phyloP scores from a whole-genome alignment of 1,284 basidiomycete genomes.

The Naganishia sp. region DNA sequence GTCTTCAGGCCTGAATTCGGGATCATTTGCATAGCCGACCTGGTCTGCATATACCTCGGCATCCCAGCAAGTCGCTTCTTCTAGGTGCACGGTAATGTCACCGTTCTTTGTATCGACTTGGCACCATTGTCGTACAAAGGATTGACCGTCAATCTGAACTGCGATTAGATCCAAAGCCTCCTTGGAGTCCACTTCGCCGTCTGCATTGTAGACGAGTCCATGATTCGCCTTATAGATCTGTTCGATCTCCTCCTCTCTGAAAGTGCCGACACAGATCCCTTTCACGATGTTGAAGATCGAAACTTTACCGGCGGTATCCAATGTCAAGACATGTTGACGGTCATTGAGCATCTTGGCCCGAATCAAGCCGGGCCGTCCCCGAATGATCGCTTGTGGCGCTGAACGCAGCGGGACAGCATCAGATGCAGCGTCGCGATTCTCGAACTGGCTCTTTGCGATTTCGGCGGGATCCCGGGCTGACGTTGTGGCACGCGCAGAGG shows the following conservation, averaged over 20 bases:
- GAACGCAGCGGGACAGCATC: constrained; percentile 70
- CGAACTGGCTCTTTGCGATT: constrained; percentile 62
- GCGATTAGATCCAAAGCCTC: constrained; percentile 85
- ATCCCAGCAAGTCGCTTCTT: constrained; percentile 79
- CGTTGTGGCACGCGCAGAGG: not conserved
- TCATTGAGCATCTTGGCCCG: constrained; percentile 84
- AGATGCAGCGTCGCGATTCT: constrained; percentile 75
- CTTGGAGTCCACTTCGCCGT: constrained; percentile 42
- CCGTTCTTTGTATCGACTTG: constrained; percentile 87
- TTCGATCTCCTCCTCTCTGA: constrained; percentile 66
- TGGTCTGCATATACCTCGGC: constrained; percentile 95
- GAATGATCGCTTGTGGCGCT: constrained; percentile 69
- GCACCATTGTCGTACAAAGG: constrained; percentile 81
- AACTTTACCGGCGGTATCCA: constrained; percentile 80
- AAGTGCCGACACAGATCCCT: constrained; percentile 74
- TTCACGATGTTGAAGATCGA: constrained; percentile 90
- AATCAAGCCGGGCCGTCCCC: constrained; percentile 79
- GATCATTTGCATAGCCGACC: constrained; percentile 64
- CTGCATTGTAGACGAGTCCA: constrained; percentile 53
- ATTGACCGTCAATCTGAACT: constrained; percentile 89
- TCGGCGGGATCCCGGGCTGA: constrained; percentile 20
- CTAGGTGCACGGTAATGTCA: constrained; percentile 81
- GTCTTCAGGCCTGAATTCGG: constrained; percentile 70
- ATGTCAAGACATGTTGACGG: constrained; percentile 83
- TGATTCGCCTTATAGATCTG: constrained; percentile 24